Evolutionary conservation across 495 filamentous ascomycete species (phyloP).

Genomic region (Aspergillus egyptiacus): DNA sequence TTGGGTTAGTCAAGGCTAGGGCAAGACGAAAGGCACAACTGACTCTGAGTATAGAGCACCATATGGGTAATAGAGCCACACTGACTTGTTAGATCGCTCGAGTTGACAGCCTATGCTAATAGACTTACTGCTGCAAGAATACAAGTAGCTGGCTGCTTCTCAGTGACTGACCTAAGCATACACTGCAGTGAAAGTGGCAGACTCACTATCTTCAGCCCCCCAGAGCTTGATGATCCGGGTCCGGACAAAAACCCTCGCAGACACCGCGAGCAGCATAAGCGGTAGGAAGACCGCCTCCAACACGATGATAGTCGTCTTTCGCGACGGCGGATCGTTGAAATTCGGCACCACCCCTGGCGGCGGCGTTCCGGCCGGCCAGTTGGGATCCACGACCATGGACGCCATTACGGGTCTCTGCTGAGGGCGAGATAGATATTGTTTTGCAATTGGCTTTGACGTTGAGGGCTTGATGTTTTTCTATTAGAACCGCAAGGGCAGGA

Average conservation of each 20-base stretch:
- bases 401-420: not conserved
- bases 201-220: slow-evolving; percentile 8
- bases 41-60: slow-evolving; percentile 3
- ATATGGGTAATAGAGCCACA: slow-evolving; percentile 4
- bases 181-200: not conserved
- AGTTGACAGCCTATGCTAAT: not conserved
- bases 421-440: not conserved
- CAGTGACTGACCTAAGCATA: not conserved
- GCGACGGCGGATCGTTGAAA: not conserved
- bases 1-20: not conserved
- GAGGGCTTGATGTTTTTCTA: not conserved
- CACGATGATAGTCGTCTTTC: not conserved
- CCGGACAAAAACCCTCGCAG: not conserved
- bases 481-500: not conserved
- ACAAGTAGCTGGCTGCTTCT: not conserved
- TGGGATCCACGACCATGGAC: not conserved
- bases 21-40: not conserved
- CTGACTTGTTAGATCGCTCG: not conserved
- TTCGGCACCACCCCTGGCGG: slow-evolving; percentile 1
- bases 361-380: not conserved
- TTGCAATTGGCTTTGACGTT: not conserved
- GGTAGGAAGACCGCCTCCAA: not conserved
- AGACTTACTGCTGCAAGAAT: slow-evolving; percentile 4
- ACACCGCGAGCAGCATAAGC: slow-evolving; percentile 1
- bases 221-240: not conserved